Conservation (phyloP, 2,329 filamentous ascomycete genomes). For the Blastomyces silverae region DNA sequence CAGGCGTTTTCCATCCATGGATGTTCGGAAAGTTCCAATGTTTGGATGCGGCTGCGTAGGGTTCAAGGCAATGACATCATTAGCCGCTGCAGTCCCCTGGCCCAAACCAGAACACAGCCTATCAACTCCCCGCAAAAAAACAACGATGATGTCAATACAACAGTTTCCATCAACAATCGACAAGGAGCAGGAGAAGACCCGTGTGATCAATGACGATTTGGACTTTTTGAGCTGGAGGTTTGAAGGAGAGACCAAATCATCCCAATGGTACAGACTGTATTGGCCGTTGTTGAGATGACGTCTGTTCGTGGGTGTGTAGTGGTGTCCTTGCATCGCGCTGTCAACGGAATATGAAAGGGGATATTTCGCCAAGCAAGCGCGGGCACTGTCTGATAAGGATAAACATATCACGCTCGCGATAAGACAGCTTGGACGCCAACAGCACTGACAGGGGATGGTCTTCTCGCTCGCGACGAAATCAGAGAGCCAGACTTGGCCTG, state of each 20-base stretch:
- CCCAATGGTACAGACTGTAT: neutral
- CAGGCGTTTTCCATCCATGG: constrained; percentile 5
- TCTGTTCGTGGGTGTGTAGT: neutral
- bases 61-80: constrained; percentile 12
- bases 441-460: too few species aligned
- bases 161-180: neutral
- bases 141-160: constrained; percentile 6
- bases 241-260: neutral
- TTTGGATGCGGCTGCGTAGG: neutral
- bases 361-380: neutral
- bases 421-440: neutral
- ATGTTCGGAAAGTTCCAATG: too few species aligned
- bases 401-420: neutral
- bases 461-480: too few species aligned
- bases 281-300: neutral
- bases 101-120: neutral
- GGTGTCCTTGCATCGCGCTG: too few species aligned
- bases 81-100: neutral
- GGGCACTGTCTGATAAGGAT: neutral
- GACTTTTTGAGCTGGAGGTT: too few species aligned
- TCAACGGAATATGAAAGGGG: too few species aligned
- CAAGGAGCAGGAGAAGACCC: neutral
- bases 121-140: neutral
- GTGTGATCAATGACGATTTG: neutral
- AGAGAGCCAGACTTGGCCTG: neutral